These are phyloP conservation scores for Glebionis coronaria DNA, from an alignment of 129 eudicot genomes.

Conservation along the genomic window DNA sequence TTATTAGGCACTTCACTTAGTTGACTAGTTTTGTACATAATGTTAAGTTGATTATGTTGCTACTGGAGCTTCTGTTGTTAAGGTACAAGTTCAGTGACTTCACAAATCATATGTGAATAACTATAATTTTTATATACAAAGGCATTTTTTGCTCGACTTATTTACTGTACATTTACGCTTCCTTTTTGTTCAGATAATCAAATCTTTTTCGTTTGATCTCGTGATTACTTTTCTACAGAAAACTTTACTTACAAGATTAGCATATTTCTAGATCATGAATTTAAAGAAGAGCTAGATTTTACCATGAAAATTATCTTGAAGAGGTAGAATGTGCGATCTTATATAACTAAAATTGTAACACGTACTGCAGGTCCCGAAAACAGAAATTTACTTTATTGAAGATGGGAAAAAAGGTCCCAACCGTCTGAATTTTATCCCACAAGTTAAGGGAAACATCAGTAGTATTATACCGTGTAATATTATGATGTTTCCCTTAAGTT, in stretches of 20 bases:
- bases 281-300: too few species aligned
- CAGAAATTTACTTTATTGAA: slow-evolving; percentile 81
- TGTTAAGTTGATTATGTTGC: slow-evolving; percentile 29
- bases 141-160: slow-evolving; percentile 37
- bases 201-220: too few species aligned
- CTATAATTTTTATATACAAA: slow-evolving; percentile 65
- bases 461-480: too few species aligned
- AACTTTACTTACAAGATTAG: too few species aligned
- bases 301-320: not conserved
- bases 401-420: slow-evolving; percentile 93
- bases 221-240: too few species aligned
- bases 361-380: slow-evolving; percentile 69
- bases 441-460: too few species aligned
- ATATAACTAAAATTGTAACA: not conserved
- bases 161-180: not conserved
- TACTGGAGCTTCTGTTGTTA: slow-evolving; percentile 96
- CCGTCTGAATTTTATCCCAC: too few species aligned
- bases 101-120: not conserved
- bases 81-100: slow-evolving; percentile 38
- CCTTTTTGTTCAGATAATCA: too few species aligned
- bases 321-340: not conserved
- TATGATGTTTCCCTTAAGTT: not conserved
- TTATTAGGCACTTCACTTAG: not conserved
- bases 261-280: too few species aligned
- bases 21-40: too few species aligned